These are phyloP conservation scores for Ceratobasidium theobromae DNA, from an alignment of 1,284 basidiomycete genomes.

Conservation along the genomic window DNA sequence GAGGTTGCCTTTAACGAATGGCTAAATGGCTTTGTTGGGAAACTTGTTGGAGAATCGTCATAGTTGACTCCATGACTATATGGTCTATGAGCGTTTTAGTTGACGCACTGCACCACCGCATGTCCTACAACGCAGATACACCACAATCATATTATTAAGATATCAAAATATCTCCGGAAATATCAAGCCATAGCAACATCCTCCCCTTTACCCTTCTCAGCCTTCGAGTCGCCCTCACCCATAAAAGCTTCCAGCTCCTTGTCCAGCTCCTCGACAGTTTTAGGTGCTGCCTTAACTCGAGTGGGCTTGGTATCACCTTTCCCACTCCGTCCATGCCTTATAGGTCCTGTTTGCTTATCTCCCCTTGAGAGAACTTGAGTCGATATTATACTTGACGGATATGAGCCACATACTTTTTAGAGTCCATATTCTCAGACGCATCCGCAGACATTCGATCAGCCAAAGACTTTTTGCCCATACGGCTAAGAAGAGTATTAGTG, in stretches of 20 bases:
- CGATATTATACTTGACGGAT: too few species aligned
- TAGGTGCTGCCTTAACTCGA: conserved; percentile 39
- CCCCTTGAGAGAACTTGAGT: too few species aligned
- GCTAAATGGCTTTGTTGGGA: conserved; percentile 62
- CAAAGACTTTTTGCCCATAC: conserved; percentile 31
- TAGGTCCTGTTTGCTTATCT: too few species aligned
- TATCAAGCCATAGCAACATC: conserved; percentile 20
- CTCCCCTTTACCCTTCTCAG: conserved; percentile 12
- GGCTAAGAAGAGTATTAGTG: conserved; percentile 30
- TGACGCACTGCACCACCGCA: too few species aligned
- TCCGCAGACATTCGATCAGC: conserved; percentile 28
- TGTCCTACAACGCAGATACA: neutral
- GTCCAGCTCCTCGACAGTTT: conserved; percentile 84
- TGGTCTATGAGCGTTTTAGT: too few species aligned
- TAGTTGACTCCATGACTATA: neutral
- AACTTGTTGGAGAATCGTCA: conserved; percentile 28
- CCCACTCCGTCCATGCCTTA: too few species aligned
- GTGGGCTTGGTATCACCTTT: conserved; percentile 39
- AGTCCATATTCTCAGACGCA: neutral
- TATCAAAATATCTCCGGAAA: neutral
- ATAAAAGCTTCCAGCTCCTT: conserved; percentile 91
- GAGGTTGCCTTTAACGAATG: conserved; percentile 69
- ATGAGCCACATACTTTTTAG: conserved; percentile 12
- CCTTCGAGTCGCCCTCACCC: conserved; percentile 54
- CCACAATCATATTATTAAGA: neutral